Base-by-base conservation (phyloP, 768 basidiomycete species). In the Tricholoma bakamatsutake region DNA sequence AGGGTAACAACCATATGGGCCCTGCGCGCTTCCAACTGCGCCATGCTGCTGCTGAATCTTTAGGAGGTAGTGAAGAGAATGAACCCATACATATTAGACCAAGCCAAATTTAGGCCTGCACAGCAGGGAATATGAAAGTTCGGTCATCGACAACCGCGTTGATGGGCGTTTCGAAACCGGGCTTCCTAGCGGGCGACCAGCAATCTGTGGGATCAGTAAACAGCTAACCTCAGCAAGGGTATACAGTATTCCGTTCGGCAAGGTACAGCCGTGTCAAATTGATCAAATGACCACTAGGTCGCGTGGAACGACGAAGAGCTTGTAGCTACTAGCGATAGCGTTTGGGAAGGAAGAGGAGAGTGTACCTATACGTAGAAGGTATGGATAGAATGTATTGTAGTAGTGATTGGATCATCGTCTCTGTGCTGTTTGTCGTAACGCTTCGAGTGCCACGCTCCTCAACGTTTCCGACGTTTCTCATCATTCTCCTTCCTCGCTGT, bases 1-100 rank as follows among this genome's bases (percentile, higher is more conserved):
- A 46, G 62, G 62, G 60, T 61, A 0, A 5, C 50, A 50, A 40
- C 13, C 4, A 17, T 62, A 60, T 62, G 59, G 57, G 59, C 57
- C 61, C 59, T 51, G 59, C 57, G 57, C 61, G 59, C 59, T 60
- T 58, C 61, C 61, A 62, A 56, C 59, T 62, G 61, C 59, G 59
- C 61, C 61, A 62, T 62, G 61, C 61, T 62, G 61, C 61, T 60
- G 42, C 40, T 4, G 35, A 3, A 12, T 18, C 15, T n/a, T n/a
- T n/a, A n/a, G n/a, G n/a, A n/a, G n/a, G n/a, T n/a, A n/a, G n/a
- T n/a, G n/a, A n/a, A n/a, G 21, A 24, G 21, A 24, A 24, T 24
- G 21, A 24, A 3, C 21, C 21, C 3, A 24, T 24, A 24, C 21
- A 24, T 24, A 3, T 24, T 24, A 24, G 21, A 24, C 21, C 1